Percentiles rank a stretch among this genome's conserved stretches.
Evolutionary conservation across 2,329 filamentous ascomycete genomes (phyloP).

Genomic region (Fusarium succisae): DNA sequence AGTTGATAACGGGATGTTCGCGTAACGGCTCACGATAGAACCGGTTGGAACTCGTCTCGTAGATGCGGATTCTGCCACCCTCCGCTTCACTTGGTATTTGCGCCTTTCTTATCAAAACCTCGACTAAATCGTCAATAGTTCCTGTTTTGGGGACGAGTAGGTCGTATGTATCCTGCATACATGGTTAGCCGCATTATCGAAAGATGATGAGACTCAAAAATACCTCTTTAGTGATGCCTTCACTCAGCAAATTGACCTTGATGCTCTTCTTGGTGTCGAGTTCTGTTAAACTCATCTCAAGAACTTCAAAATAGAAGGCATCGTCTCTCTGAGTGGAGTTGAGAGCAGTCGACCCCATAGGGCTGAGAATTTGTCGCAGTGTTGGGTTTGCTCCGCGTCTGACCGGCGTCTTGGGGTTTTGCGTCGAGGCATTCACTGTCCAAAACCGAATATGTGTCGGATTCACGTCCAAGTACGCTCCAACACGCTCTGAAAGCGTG

Average conservation of each 20-base stretch:
- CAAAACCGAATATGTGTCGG: conserved; percentile 92
- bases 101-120: conserved; percentile 81
- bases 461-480: conserved; percentile 77
- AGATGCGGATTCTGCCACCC: conserved; percentile 78
- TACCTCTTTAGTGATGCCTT: conserved; percentile 92
- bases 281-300: conserved; percentile 94
- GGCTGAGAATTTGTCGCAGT: conserved; percentile 81
- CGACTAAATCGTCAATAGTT: conserved; percentile 79
- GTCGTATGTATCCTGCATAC: conserved; percentile 74
- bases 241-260: conserved; percentile 84
- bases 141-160: conserved; percentile 89
- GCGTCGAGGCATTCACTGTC: conserved; percentile 79
- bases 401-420: conserved; percentile 80
- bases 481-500: conserved; percentile 84
- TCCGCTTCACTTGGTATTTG: conserved; percentile 78
- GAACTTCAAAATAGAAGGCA: conserved; percentile 87
- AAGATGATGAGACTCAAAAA: conserved; percentile 40
- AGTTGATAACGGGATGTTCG: conserved; percentile 77
- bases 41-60: conserved; percentile 83
- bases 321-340: conserved; percentile 78
- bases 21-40: conserved; percentile 80
- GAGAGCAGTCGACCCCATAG: conserved; percentile 73
- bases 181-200: conserved; percentile 2
- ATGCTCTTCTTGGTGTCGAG: conserved; percentile 91
- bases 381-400: conserved; percentile 77